Evolutionary conservation across 495 filamentous ascomycete species (phyloP), one percentile per base, ranked within the genome.

Genomic region (Talaromyces adpressus): DNA sequence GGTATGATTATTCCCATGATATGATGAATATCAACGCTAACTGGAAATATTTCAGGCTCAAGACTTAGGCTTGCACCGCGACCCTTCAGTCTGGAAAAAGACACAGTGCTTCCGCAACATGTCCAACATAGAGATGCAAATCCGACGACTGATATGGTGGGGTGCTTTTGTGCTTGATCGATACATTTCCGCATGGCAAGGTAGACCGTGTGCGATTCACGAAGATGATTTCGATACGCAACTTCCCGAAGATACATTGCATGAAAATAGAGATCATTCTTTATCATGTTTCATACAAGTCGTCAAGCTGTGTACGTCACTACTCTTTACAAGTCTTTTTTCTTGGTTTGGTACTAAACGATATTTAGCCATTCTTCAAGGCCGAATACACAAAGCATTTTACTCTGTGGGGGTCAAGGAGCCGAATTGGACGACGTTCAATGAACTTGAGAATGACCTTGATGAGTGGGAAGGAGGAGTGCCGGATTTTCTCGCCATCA

Each of bases 81-180:
- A 57, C 53, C 53, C 53, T n/a, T 57, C 53, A 9, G 53, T 57
- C 12, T 57, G 53, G 53, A 57, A 57, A 11, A 57, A 57, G 14
- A 57, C 53, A 30, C 25, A 57, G 14, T 57, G 53, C 30, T 57
- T 57, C 25, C 53, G 53, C 2, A 57, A 57, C 12, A 57, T 57
- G 53, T 57, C 53, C 25, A 57, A 16, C 7, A 22, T 57, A n/a
- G 53, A 57, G 25, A 30, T 57, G 30, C 53, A 57, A 14, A 57
- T 57, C 14, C 53, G 53, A 12, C 53, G 53, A 18, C 5, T 57
- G 53, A 57, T 57, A 57, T 57, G 53, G 53, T 57, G 53, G 53
- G 53, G 53, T 8, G 53, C 53, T 27, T 57, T 57, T 57, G 53
- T 57, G 11, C 53, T 57, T 16, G 53, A 57, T 25, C 6, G 53